Percentiles rank a stretch among this genome's conserved stretches.
Evolutionary conservation across 2,329 filamentous ascomycete genomes (phyloP).

Genomic region (Venturia aucupariae): DNA sequence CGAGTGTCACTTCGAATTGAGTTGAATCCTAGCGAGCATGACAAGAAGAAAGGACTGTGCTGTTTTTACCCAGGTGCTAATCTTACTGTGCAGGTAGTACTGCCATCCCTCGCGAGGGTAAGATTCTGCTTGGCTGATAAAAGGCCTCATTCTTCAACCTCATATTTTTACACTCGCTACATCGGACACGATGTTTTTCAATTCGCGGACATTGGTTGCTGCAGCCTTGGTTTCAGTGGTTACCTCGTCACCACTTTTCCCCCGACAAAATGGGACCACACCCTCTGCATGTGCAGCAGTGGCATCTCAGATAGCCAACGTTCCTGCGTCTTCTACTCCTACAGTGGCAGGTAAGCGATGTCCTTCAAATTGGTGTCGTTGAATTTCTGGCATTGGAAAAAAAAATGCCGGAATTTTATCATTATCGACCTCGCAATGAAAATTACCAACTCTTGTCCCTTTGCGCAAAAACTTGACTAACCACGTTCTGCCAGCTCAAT

Average conservation of each 20-base stretch:
- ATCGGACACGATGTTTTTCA: background rate
- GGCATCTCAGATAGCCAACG: background rate
- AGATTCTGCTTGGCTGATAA: background rate
- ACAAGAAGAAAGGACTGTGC: background rate
- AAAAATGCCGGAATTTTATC: too few relatives aligned
- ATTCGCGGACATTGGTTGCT: background rate
- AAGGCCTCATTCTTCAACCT: background rate
- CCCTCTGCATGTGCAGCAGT: background rate
- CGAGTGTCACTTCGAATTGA: background rate
- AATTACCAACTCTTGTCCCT: too few relatives aligned
- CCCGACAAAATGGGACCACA: background rate
- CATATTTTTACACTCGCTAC: background rate
- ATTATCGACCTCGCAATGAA: too few relatives aligned
- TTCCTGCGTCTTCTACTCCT: background rate
- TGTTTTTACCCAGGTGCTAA: background rate
- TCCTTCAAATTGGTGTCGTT: too few relatives aligned
- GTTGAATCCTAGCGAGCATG: background rate
- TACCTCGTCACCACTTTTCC: background rate
- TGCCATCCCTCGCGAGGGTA: background rate
- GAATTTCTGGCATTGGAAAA: too few relatives aligned
- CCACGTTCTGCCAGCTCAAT: constrained; percentile 21
- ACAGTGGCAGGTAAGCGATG: constrained; percentile 20
- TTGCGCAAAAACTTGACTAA: too few relatives aligned
- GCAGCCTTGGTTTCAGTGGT: background rate
- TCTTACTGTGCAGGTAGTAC: background rate